A percentile compares a stretch with the other conserved stretches of the same genome.
These are phyloP conservation scores for Waitea zeae DNA, from an alignment of 1,284 basidiomycete species.

Conservation along the genomic window DNA sequence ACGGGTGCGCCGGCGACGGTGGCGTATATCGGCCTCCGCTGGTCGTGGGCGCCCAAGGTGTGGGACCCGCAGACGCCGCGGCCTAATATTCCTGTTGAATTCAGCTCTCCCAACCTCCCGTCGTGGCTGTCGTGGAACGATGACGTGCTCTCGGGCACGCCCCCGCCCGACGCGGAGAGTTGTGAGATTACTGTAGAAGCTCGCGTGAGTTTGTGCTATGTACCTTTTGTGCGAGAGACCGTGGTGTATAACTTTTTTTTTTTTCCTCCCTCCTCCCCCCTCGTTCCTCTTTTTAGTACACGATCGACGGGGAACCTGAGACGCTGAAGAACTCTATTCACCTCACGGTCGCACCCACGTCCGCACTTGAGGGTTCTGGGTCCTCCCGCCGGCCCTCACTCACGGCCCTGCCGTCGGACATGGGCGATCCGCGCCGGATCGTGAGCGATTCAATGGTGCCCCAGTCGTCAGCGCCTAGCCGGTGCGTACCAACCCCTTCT, in stretches of 20 bases:
- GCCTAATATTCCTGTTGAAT: conserved; percentile 63
- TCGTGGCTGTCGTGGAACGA: conserved; percentile 83
- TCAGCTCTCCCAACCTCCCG: conserved; percentile 67
- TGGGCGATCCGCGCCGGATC: conserved; percentile 41
- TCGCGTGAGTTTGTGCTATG: conserved; percentile 37
- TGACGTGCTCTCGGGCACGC: conserved; percentile 55
- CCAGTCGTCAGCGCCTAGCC: conserved; percentile 15
- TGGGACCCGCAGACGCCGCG: conserved; percentile 94
- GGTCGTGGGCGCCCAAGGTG: conserved; percentile 87
- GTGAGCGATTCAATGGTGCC: conserved; percentile 36
- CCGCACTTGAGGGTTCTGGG: conserved; percentile 41
- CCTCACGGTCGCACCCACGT: conserved; percentile 54
- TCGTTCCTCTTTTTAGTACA: conserved; percentile 26
- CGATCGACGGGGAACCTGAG: conserved; percentile 57
- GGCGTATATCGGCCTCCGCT: conserved; percentile 71
- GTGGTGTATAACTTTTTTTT: conserved; percentile 1
- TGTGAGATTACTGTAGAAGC: conserved; percentile 58
- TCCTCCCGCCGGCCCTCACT: conserved; percentile 44
- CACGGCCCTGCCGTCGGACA: conserved; percentile 7
- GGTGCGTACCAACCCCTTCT: conserved; percentile 13
- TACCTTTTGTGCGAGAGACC: no score
- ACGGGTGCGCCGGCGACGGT: conserved; percentile 68
- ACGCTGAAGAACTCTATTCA: conserved; percentile 46
- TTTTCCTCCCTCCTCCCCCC: conserved; percentile 1
- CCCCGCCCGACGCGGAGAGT: conserved; percentile 51